phyloP scores from a whole-genome alignment of 1,284 basidiomycete genomes.

The Entoloma clypeatum region DNA sequence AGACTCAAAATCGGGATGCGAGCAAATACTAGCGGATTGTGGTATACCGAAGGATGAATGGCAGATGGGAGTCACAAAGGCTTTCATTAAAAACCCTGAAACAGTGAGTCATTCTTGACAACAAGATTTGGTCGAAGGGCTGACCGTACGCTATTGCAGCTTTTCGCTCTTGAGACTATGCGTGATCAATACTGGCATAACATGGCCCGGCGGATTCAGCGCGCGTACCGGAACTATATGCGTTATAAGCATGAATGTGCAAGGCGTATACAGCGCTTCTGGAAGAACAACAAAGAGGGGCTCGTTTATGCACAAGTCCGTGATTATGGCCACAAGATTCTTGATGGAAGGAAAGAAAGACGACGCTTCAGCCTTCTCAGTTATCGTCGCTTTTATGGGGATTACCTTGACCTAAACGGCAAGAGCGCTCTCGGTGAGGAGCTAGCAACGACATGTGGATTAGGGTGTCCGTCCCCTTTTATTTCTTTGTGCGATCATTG shows the following conservation, averaged over 20 bases:
- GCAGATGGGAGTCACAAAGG: constrained; percentile 99
- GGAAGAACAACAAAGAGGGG: constrained; percentile 96
- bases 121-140: neutral
- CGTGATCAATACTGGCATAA: constrained; percentile 99
- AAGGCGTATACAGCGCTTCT: constrained; percentile 93
- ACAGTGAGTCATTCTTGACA: constrained; percentile 55
- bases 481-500: constrained; percentile 5
- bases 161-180: constrained; percentile 99
- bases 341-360: constrained; percentile 91
- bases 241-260: constrained; percentile 96
- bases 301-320: constrained; percentile 86
- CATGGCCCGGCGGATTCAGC: constrained; percentile 96
- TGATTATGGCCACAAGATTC: constrained; percentile 91
- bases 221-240: constrained; percentile 94
- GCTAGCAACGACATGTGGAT: constrained; percentile 69
- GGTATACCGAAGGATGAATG: constrained; percentile 97
- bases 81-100: constrained; percentile 99
- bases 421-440: constrained; percentile 80
- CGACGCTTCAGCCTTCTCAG: constrained; percentile 91
- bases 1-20: constrained; percentile 87
- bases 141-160: constrained; percentile 39
- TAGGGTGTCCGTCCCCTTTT: constrained; percentile 51
- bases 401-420: constrained; percentile 91
- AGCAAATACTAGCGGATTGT: constrained; percentile 90
- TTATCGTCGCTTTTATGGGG: constrained; percentile 94